Percentiles rank a stretch among this genome's conserved stretches.
These are phyloP conservation scores for Suhomyces faveliae DNA, from an alignment of 805 yeast species.

Conservation along the genomic window DNA sequence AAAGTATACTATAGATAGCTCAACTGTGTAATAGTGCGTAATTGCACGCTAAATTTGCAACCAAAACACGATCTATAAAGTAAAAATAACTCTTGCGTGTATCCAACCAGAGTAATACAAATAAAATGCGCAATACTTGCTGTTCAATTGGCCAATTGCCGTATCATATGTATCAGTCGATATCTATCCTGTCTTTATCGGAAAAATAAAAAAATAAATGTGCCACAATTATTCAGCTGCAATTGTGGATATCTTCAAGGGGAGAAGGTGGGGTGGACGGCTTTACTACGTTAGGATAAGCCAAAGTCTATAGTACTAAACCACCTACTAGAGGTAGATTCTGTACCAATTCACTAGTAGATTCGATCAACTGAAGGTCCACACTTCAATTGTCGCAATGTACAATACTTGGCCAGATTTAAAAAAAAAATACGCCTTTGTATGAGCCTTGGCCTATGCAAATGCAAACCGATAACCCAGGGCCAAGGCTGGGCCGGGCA, in stretches of 20 bases:
- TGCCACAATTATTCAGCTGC: neutral
- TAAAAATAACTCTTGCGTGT: neutral
- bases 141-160: neutral
- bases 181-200: neutral
- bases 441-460: neutral
- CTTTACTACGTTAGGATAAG: neutral
- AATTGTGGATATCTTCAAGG: neutral
- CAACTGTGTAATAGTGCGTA: neutral
- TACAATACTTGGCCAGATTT: no score
- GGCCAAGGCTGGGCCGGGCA: neutral
- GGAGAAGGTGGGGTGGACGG: neutral
- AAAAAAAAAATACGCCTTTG: neutral
- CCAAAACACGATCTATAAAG: neutral
- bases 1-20: neutral
- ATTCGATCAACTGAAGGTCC: neutral
- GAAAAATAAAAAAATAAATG: neutral
- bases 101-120: neutral
- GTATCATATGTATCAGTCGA: neutral
- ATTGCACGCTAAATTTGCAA: neutral
- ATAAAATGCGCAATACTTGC: neutral
- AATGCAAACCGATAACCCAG: neutral
- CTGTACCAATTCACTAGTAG: no score
- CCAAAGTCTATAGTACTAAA: no score
- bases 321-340: no score
- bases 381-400: neutral